Evolutionary conservation across 2,329 filamentous ascomycete species (phyloP), one percentile per base, ranked within the genome.

Genomic region (Pleomassaria siparia): DNA sequence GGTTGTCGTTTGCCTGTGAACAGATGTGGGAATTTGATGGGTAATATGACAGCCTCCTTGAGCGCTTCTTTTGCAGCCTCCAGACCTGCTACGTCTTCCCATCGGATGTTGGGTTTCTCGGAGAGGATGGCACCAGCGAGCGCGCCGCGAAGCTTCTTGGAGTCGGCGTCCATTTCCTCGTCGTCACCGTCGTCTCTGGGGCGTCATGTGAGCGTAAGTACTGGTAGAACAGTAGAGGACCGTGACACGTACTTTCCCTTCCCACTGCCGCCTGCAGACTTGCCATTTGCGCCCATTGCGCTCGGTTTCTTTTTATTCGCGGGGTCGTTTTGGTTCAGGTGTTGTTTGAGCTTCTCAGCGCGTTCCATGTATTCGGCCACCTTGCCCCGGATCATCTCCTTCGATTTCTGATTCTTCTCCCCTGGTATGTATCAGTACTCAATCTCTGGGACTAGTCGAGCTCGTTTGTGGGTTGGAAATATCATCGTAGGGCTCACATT

Each of bases 341-440:
- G 94, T 46, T 86, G 84, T 75, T 99, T 99, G 56, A 99, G 83
- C 78, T 97, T 97, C 78, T 99, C 94, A 55, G 94, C 94, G 54
- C 94, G 89, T 74, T 96, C 92, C 87, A 99, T 96, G 79, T 99
- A 99, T 70, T 96, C 92, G 62, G 81, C 88, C 16, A 91, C 91
- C 78, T 97, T 97, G 62, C 88, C 85, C 60, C 94, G 87, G 72
- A 99, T 96, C 83, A 96, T 95, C 69, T 95, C 91, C 79, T 97
- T 97, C 55, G 90, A 91, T 63, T 91, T 92, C 55, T 88, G 85
- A 76, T 96, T 97, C 82, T 97, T 99, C 78, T 99, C 94, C 92
- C 72, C 72, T 74, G 29, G 22, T 16, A 18, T 39, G 29, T 13
- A 41, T 62, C 40, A 65, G 61, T 59, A 30, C 15, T n/a, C n/a